phyloP scores from a whole-genome alignment of 768 basidiomycete species.

The Boletus eberwhitei region DNA sequence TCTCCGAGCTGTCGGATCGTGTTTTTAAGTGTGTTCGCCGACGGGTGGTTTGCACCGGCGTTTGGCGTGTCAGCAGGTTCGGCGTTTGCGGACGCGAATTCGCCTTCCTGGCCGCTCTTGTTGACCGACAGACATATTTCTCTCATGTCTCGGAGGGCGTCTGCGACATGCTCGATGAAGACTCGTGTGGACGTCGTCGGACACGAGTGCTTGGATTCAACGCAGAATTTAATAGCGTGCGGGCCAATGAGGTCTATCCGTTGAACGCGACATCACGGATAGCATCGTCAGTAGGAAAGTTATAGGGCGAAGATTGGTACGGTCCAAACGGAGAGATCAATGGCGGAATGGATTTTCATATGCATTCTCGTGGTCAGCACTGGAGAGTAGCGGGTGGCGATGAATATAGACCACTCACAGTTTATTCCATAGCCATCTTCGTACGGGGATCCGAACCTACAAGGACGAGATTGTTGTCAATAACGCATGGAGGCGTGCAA shows the following conservation, averaged over 20 bases:
- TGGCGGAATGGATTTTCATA: background rate
- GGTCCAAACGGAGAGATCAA: background rate
- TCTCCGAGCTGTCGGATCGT: background rate
- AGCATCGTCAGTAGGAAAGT: background rate
- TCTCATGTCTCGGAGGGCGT: constrained; percentile 70
- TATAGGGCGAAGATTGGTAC: background rate
- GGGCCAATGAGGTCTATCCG: constrained; percentile 74
- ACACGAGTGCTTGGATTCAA: constrained; percentile 83
- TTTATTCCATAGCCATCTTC: constrained; percentile 92
- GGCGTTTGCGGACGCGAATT: background rate
- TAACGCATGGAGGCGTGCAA: background rate
- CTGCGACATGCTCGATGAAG: constrained; percentile 61
- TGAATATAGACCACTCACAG: constrained; percentile 48
- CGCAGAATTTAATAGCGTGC: constrained; percentile 82
- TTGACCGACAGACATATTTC: constrained; percentile 38
- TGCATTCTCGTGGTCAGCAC: background rate
- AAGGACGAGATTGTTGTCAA: constrained; percentile 1
- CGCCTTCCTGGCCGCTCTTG: constrained; percentile 7
- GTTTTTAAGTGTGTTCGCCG: background rate
- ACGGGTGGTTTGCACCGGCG: background rate
- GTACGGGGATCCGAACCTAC: constrained; percentile 74
- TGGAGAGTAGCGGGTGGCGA: background rate
- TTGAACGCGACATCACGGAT: background rate
- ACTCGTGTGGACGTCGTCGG: constrained; percentile 62
- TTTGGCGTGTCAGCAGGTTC: background rate